Percentiles rank a stretch among this genome's conserved stretches.
phyloP scores from a whole-genome alignment of 371 early-diverging fungal species.

The Apophysomyces sp. region DNA sequence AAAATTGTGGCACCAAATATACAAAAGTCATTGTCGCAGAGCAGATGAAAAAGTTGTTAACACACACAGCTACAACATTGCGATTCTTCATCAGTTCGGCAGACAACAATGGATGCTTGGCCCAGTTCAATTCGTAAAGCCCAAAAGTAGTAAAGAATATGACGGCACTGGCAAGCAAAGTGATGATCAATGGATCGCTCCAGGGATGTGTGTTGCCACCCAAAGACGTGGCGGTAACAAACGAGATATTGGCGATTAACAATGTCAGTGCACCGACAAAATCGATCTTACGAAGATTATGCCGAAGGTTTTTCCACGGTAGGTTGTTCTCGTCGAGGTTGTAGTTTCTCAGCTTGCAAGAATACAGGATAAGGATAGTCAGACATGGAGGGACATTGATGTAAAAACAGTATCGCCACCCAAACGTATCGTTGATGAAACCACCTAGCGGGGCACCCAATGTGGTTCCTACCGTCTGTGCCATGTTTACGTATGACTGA shows the following conservation, averaged over 20 bases:
- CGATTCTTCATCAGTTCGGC: slow-evolving; percentile 29
- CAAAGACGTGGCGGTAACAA: slow-evolving; percentile 60
- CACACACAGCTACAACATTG: slow-evolving; percentile 26
- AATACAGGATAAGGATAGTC: slow-evolving; percentile 29
- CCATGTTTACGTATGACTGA: slow-evolving; percentile 42
- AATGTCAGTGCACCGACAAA: slow-evolving; percentile 55
- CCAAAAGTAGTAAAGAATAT: slow-evolving; percentile 49
- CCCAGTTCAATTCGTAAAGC: slow-evolving; percentile 57
- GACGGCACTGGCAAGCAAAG: slow-evolving; percentile 41
- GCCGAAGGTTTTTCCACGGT: background rate
- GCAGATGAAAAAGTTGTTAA: slow-evolving; percentile 37
- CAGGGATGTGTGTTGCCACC: slow-evolving; percentile 63
- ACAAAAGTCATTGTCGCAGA: slow-evolving; percentile 26
- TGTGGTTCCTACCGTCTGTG: slow-evolving; percentile 36
- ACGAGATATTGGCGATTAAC: slow-evolving; percentile 46
- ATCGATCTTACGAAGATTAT: slow-evolving; percentile 54
- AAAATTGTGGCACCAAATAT: slow-evolving; percentile 38
- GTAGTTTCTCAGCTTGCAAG: slow-evolving; percentile 27
- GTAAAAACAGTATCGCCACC: slow-evolving; percentile 75
- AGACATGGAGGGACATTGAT: slow-evolving; percentile 71
- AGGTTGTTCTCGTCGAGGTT: slow-evolving; percentile 15
- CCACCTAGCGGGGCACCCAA: slow-evolving; percentile 50
- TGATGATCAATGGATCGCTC: slow-evolving; percentile 56
- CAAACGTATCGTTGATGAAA: slow-evolving; percentile 49
- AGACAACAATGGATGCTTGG: slow-evolving; percentile 62